Evolutionary conservation across 768 basidiomycete genomes (phyloP).

Genomic region (Peribolospora baueri): DNA sequence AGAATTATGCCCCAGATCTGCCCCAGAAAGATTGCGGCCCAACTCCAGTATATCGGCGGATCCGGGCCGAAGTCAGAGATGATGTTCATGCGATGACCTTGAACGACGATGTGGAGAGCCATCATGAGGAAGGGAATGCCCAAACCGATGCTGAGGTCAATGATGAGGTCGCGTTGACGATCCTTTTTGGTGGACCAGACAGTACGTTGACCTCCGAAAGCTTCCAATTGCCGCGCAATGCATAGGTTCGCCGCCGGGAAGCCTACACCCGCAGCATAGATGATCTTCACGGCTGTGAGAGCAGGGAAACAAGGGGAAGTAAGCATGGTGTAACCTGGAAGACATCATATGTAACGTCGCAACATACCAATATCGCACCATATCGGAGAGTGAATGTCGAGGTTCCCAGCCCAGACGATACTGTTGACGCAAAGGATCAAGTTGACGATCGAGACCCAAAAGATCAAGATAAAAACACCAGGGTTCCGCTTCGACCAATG

Average conservation of each 20-base stretch:
- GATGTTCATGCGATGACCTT: constrained; percentile 6
- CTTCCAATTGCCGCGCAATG: constrained; percentile 4
- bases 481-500: constrained; percentile 4
- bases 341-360: too few relatives aligned
- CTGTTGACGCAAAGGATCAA: constrained; percentile 3
- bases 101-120: constrained; percentile 4
- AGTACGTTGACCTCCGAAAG: constrained; percentile 3
- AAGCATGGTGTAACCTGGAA: too few relatives aligned
- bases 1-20: constrained; percentile 2
- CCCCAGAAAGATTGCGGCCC: neutral
- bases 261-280: constrained; percentile 1
- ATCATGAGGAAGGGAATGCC: constrained; percentile 1
- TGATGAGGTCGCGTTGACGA: constrained; percentile 24
- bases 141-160: constrained; percentile 26
- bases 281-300: neutral
- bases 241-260: neutral
- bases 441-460: constrained; percentile 5
- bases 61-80: constrained; percentile 1
- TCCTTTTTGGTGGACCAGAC: constrained; percentile 2
- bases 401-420: neutral
- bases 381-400: neutral
- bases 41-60: constrained; percentile 2
- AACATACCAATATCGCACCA: constrained; percentile 3
- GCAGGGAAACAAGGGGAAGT: neutral
- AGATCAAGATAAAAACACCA: constrained; percentile 3